Percentiles rank a stretch among this genome's conserved stretches.
Conservation (phyloP, 2,329 filamentous ascomycete species). For the Xylariaceae sp. region DNA sequence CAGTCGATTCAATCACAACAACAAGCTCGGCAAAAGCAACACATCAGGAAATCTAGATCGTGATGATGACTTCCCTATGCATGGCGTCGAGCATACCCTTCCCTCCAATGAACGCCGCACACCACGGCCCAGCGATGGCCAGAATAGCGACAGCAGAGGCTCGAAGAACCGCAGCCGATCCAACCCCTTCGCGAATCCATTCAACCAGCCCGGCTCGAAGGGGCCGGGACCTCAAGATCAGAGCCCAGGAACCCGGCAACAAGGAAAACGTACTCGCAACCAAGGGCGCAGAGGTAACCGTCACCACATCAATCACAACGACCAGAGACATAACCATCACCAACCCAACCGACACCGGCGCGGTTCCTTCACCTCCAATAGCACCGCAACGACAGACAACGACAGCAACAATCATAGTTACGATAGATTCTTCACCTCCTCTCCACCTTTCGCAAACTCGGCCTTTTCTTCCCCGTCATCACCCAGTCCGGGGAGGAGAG, state of each 20-base stretch:
- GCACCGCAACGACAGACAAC: background rate
- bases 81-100: slow-evolving; percentile 14
- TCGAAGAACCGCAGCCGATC: background rate
- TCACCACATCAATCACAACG: background rate
- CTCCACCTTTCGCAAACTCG: too few species aligned
- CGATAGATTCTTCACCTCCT: background rate
- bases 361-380: too few species aligned
- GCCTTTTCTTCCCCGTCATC: too few species aligned
- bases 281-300: background rate
- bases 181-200: slow-evolving; percentile 5
- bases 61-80: slow-evolving; percentile 36
- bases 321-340: background rate
- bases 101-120: background rate
- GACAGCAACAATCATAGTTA: background rate
- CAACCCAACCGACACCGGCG: too few species aligned
- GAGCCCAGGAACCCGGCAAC: background rate
- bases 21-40: slow-evolving; percentile 5
- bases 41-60: slow-evolving; percentile 1
- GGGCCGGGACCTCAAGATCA: background rate
- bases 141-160: background rate
- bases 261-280: background rate
- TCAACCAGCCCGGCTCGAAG: background rate
- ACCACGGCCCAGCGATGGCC: background rate
- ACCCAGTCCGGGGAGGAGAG: background rate
- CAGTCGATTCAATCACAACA: slow-evolving; percentile 5